These are phyloP conservation scores for Glomus cerebriforme DNA, from an alignment of 192 early-diverging fungal species.

Conservation along the genomic window DNA sequence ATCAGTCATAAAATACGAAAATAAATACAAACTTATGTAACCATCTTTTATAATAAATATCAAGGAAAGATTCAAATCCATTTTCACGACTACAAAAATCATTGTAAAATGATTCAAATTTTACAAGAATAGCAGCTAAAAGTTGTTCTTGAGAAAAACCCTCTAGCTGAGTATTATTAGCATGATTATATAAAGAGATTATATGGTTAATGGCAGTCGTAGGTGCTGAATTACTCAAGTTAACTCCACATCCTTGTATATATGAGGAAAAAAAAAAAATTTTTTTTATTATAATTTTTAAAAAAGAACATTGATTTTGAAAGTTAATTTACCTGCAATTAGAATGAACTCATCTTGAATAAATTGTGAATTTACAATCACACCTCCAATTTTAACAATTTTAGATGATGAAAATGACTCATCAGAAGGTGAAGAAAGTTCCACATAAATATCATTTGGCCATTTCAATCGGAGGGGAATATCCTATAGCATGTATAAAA, in stretches of 20 bases:
- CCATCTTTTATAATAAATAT: constrained; percentile 85
- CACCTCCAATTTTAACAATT: constrained; percentile 84
- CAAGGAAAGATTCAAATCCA: constrained; percentile 72
- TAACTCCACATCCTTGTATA: constrained; percentile 79
- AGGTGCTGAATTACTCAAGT: constrained; percentile 81
- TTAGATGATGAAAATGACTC: constrained; percentile 39
- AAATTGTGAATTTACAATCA: constrained; percentile 85
- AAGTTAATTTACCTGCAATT: constrained; percentile 67
- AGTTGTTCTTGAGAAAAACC: constrained; percentile 69
- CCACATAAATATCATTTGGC: constrained; percentile 97
- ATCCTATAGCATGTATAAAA: constrained; percentile 32
- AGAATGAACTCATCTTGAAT: constrained; percentile 71
- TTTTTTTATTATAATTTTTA: not conserved
- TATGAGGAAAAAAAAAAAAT: constrained; percentile 1
- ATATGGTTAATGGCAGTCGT: constrained; percentile 87
- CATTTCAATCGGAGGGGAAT: constrained; percentile 91
- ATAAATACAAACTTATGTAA: constrained; percentile 67
- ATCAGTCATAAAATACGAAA: not conserved
- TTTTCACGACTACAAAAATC: constrained; percentile 61
- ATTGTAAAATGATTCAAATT: constrained; percentile 76
- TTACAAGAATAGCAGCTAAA: constrained; percentile 64
- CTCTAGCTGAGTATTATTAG: constrained; percentile 47
- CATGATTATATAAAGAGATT: constrained; percentile 60
- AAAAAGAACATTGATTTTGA: not conserved
- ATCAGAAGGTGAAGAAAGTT: constrained; percentile 35